These are phyloP conservation scores for Fusarium sp. DNA, from an alignment of 2,329 filamentous ascomycete species.

Conservation along the genomic window DNA sequence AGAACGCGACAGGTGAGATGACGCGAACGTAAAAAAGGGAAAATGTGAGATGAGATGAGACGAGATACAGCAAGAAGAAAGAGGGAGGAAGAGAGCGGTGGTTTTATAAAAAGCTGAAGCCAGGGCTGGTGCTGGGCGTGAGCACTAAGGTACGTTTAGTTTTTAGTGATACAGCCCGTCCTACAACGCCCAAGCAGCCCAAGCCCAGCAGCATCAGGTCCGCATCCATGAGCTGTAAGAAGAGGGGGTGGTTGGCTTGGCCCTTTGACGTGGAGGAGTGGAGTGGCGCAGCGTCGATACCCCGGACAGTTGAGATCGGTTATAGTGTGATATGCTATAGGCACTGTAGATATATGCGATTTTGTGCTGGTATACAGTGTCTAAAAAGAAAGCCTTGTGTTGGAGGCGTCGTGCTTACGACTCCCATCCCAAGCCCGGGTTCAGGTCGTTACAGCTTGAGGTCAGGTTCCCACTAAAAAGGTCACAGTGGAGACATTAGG, in stretches of 20 bases:
- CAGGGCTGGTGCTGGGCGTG: slow-evolving; percentile 25
- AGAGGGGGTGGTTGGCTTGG: slow-evolving; percentile 28
- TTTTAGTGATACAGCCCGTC: slow-evolving; percentile 2
- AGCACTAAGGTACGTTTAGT: slow-evolving; percentile 20
- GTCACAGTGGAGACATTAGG: slow-evolving; percentile 15
- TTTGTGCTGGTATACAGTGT: slow-evolving; percentile 2
- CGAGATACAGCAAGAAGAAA: slow-evolving; percentile 13
- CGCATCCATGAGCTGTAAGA: background rate
- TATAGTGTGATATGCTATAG: background rate
- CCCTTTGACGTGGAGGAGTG: slow-evolving; percentile 28
- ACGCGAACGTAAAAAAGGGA: slow-evolving; percentile 18
- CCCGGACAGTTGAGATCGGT: slow-evolving; percentile 14
- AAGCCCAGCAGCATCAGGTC: background rate
- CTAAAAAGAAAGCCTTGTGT: slow-evolving; percentile 24
- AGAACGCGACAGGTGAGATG: slow-evolving; percentile 9
- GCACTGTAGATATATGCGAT: background rate
- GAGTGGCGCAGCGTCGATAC: slow-evolving; percentile 34
- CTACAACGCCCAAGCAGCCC: background rate
- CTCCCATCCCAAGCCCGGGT: slow-evolving; percentile 23
- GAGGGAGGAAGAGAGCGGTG: slow-evolving; percentile 23
- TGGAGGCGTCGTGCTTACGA: slow-evolving; percentile 40
- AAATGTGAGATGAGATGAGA: slow-evolving; percentile 15
- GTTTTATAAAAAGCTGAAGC: slow-evolving; percentile 40
- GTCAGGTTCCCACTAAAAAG: slow-evolving; percentile 34
- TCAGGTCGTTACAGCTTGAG: slow-evolving; percentile 34